phyloP scores from a whole-genome alignment of 2,329 filamentous ascomycete genomes.

The Scedosporium aurantiacum region DNA sequence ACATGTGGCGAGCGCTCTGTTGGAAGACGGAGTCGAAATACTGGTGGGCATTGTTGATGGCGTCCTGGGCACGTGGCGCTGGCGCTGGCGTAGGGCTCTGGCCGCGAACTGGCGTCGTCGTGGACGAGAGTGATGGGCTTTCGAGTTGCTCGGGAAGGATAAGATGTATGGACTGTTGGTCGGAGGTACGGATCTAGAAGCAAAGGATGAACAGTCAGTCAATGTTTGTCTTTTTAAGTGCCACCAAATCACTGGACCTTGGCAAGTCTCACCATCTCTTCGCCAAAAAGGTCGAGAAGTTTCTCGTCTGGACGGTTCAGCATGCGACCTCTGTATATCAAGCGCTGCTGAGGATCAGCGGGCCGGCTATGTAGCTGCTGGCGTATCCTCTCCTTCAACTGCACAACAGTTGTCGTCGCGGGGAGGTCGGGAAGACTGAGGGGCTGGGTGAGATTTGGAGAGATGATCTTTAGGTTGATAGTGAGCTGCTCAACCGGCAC shows the following conservation, averaged over 20 bases:
- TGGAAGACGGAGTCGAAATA: slow-evolving; percentile 6
- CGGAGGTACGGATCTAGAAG: slow-evolving; percentile 28
- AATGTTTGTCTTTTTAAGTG: neutral
- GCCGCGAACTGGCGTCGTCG: slow-evolving; percentile 15
- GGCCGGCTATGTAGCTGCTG: slow-evolving; percentile 38
- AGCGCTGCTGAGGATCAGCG: slow-evolving; percentile 41
- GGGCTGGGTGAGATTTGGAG: slow-evolving; percentile 42
- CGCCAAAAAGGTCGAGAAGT: slow-evolving; percentile 45
- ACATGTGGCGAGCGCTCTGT: neutral
- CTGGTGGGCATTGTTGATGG: slow-evolving; percentile 14
- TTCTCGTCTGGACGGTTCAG: slow-evolving; percentile 43
- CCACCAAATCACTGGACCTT: neutral
- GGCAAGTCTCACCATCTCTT: slow-evolving; percentile 34
- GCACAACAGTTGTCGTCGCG: slow-evolving; percentile 39
- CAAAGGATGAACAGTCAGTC: neutral
- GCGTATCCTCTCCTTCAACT: slow-evolving; percentile 49
- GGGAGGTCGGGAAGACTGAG: slow-evolving; percentile 38
- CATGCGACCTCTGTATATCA: slow-evolving; percentile 50
- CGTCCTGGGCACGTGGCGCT: slow-evolving; percentile 12
- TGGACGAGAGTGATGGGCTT: slow-evolving; percentile 12
- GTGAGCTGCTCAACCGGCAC: slow-evolving; percentile 22
- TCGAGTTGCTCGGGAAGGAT: slow-evolving; percentile 33
- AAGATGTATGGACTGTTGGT: slow-evolving; percentile 42
- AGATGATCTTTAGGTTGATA: slow-evolving; percentile 48
- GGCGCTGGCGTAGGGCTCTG: slow-evolving; percentile 17